Conservation (phyloP, 2,329 filamentous ascomycete genomes). For the Sclerotinia nivalis region DNA sequence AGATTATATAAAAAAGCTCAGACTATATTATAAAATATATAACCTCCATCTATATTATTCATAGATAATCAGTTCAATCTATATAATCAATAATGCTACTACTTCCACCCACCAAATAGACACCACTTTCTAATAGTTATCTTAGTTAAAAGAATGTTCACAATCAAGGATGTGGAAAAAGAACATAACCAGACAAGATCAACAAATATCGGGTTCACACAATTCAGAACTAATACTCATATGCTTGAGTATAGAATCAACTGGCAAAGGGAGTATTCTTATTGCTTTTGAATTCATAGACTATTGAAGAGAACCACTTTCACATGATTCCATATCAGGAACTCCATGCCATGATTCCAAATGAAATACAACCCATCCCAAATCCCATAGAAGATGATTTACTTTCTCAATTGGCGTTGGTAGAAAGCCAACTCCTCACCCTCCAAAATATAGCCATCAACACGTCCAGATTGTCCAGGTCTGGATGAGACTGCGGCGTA, state of each 20-base stretch:
- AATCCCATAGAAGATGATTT: conserved; percentile 49
- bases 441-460: conserved; percentile 97
- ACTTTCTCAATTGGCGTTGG: conserved; percentile 99
- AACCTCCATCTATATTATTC: no score
- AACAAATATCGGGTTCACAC: background rate
- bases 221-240: conserved; percentile 5
- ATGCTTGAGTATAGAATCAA: background rate
- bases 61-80: no score
- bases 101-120: no score
- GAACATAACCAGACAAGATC: no score
- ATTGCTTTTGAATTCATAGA: conserved; percentile 38
- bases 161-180: background rate
- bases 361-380: conserved; percentile 39
- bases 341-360: conserved; percentile 40
- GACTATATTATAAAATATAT: no score
- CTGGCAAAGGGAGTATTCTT: conserved; percentile 30
- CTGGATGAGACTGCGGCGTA: conserved; percentile 91
- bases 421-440: conserved; percentile 99
- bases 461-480: conserved; percentile 94
- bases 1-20: no score
- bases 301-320: conserved; percentile 31
- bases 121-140: no score
- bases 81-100: no score
- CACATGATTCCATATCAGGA: conserved; percentile 34
- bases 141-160: background rate